Conservation (phyloP, 345 rosid species). For the Murraya koenigii region DNA sequence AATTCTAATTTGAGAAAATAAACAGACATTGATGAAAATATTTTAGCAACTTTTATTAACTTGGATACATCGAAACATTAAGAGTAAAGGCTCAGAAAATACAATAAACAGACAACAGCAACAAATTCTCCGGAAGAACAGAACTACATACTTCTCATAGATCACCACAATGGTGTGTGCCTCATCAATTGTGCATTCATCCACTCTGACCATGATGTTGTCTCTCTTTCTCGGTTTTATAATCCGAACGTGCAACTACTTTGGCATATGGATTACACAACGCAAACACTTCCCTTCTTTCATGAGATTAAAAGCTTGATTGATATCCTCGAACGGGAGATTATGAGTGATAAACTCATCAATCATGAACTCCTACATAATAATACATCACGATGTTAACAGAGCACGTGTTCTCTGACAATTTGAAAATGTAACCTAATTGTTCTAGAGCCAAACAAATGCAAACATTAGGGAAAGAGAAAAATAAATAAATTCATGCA, state of each 20-base stretch:
- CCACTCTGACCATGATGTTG: background rate
- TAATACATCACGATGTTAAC: background rate
- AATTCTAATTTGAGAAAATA: background rate
- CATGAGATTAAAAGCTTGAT: constrained; percentile 77
- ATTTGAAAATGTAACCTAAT: background rate
- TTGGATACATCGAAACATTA: background rate
- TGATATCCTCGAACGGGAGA: constrained; percentile 65
- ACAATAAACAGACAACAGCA: background rate
- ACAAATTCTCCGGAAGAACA: background rate
- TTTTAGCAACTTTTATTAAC: background rate
- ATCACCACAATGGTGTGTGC: background rate
- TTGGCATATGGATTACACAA: constrained; percentile 78
- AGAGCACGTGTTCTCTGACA: background rate
- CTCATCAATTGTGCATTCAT: too few relatives aligned
- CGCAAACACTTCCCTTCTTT: constrained; percentile 79
- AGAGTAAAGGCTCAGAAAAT: background rate
- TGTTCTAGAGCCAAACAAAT: background rate
- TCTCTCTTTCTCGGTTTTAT: background rate
- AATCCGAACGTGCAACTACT: constrained; percentile 17
- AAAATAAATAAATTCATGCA: background rate
- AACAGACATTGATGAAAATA: background rate
- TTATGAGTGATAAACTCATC: constrained; percentile 77
- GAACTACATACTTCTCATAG: background rate
- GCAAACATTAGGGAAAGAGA: background rate
- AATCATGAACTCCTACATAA: constrained; percentile 61